Evolutionary conservation across 192 early-diverging fungal genomes (phyloP).

Genomic region (Coemansia sp.): DNA sequence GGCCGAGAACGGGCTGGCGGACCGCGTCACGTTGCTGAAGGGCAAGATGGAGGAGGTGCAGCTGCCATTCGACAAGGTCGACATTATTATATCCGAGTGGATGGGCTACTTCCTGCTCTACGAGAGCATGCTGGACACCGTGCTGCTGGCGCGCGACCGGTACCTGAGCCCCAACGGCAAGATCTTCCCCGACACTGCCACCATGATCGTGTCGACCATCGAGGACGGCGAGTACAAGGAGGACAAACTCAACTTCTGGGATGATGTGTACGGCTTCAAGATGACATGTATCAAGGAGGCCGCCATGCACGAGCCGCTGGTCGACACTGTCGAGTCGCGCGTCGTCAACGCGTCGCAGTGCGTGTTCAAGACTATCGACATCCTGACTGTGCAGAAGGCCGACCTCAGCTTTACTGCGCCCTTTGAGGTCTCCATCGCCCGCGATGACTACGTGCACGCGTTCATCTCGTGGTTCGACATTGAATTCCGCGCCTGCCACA

Average conservation of each 20-base stretch:
- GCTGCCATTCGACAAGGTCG: conserved; percentile 91
- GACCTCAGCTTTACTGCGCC: conserved; percentile 80
- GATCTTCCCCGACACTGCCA: conserved; percentile 84
- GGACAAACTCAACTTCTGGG: conserved; percentile 88
- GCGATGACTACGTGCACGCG: conserved; percentile 87
- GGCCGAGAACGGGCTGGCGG: conserved; percentile 86
- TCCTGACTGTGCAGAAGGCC: conserved; percentile 79
- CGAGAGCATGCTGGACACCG: conserved; percentile 99
- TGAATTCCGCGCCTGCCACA: conserved; percentile 87
- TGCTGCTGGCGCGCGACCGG: conserved; percentile 90
- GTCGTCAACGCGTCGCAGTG: conserved; percentile 75
- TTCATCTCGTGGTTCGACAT: conserved; percentile 98
- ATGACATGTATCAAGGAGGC: conserved; percentile 89
- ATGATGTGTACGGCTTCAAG: conserved; percentile 95
- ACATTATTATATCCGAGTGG: conserved; percentile 99
- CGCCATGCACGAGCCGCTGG: conserved; percentile 85
- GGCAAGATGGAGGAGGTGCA: conserved; percentile 97
- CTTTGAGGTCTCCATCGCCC: conserved; percentile 70
- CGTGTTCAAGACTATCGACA: conserved; percentile 70
- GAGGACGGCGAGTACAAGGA: conserved; percentile 95
- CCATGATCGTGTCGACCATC: conserved; percentile 83
- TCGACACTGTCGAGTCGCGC: conserved; percentile 91
- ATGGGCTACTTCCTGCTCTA: conserved; percentile 99
- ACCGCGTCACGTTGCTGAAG: conserved; percentile 83
- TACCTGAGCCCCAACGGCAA: conserved; percentile 88